Percentiles rank a stretch among this genome's conserved stretches.
phyloP scores from a whole-genome alignment of 169 alveolate genomes.

The Theileria equi region DNA sequence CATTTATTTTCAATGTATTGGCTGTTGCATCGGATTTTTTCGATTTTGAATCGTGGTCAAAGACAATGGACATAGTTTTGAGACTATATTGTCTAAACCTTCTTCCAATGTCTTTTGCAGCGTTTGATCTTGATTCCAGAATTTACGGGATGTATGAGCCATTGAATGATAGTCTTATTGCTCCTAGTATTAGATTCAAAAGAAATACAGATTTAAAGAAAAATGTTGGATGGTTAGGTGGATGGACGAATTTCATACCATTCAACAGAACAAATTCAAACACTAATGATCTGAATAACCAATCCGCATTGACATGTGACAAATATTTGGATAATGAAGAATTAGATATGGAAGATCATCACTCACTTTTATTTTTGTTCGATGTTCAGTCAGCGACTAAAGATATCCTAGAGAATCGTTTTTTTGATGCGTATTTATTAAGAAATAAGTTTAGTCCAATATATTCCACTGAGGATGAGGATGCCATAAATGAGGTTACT shows the following conservation, averaged over 20 bases:
- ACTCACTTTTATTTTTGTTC: conserved; percentile 49
- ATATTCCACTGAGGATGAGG: conserved; percentile 48
- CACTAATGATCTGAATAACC: conserved; percentile 1
- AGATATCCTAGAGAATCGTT: conserved; percentile 21
- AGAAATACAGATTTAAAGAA: conserved; percentile 28
- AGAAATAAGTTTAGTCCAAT: conserved; percentile 53
- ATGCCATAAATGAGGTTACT: conserved; percentile 57
- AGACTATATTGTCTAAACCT: conserved; percentile 57
- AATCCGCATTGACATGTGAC: neutral
- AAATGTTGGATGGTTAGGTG: conserved; percentile 51
- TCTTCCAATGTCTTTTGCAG: conserved; percentile 56
- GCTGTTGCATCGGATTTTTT: conserved; percentile 52
- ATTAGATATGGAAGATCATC: neutral
- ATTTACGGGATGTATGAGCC: conserved; percentile 18
- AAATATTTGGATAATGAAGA: neutral
- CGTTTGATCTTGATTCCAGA: conserved; percentile 49
- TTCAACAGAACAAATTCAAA: conserved; percentile 12
- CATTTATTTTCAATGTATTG: conserved; percentile 35
- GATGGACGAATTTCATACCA: conserved; percentile 51
- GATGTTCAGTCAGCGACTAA: conserved; percentile 46
- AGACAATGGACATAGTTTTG: conserved; percentile 42
- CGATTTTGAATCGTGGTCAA: conserved; percentile 49
- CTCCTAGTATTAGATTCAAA: conserved; percentile 53
- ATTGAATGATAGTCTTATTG: conserved; percentile 19
- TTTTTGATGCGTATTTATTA: conserved; percentile 45